phyloP scores from a whole-genome alignment of 345 rosid species.

The Aethionema arabicum region DNA sequence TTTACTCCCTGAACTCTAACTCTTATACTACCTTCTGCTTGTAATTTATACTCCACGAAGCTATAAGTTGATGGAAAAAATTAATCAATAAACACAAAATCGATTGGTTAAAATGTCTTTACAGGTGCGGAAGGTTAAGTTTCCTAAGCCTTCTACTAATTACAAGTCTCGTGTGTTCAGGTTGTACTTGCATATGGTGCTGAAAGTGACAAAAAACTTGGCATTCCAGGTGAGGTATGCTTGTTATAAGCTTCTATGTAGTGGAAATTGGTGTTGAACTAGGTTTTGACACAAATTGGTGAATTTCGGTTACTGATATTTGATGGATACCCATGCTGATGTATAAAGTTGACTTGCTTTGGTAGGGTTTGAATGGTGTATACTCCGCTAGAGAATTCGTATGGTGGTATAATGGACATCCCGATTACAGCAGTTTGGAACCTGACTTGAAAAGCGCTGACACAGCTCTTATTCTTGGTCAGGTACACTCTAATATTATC shows the following conservation, averaged over 20 bases:
- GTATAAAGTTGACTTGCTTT: conserved; percentile 8
- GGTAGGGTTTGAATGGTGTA: conserved; percentile 63
- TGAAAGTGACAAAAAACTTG: conserved; percentile 83
- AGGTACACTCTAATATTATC: conserved; percentile 44
- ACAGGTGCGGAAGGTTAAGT: not conserved
- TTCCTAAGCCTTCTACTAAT: conserved; percentile 13
- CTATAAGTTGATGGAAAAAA: not conserved
- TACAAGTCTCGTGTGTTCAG: conserved; percentile 40
- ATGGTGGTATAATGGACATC: conserved; percentile 99
- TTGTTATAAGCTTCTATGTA: conserved; percentile 2
- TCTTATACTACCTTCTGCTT: not conserved
- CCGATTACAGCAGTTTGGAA: conserved; percentile 58
- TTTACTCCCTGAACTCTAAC: not conserved
- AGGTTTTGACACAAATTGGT: not conserved
- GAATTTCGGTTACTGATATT: conserved; percentile 13
- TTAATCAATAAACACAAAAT: not conserved
- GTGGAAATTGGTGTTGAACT: not conserved
- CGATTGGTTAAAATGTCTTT: not conserved
- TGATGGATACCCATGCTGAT: conserved; percentile 10
- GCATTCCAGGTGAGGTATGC: conserved; percentile 85
- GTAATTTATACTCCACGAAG: not conserved
- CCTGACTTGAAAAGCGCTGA: conserved; percentile 72
- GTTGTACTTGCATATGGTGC: conserved; percentile 97
- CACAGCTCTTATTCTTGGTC: conserved; percentile 81
- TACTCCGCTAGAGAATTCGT: conserved; percentile 94